Percentiles rank a stretch among this genome's conserved stretches.
phyloP scores from a whole-genome alignment of 495 filamentous ascomycete species.

The Penicillium crystallinum region DNA sequence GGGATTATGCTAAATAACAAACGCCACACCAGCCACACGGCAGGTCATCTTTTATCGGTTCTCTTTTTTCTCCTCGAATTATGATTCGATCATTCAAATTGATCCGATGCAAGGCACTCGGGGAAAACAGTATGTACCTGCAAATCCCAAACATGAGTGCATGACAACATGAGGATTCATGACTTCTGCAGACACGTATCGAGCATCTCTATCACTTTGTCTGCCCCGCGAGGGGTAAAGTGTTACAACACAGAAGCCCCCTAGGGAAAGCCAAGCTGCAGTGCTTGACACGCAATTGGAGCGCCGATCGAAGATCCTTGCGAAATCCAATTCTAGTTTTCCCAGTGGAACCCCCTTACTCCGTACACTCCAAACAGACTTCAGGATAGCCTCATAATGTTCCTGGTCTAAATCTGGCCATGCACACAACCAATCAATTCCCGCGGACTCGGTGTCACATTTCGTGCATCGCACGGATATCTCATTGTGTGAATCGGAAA shows the following conservation, averaged over 20 bases:
- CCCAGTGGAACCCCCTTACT: constrained; percentile 2
- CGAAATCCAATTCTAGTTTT: background rate
- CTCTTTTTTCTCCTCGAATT: background rate
- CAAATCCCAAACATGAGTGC: background rate
- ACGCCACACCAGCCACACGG: constrained; percentile 7
- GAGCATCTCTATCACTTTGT: background rate
- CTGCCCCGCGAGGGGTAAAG: background rate
- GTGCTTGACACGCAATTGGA: background rate
- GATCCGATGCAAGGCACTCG: background rate
- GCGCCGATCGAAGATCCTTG: constrained; percentile 6
- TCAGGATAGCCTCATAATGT: constrained; percentile 3
- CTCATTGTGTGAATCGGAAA: background rate
- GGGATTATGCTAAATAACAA: background rate
- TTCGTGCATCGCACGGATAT: background rate
- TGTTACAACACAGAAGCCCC: background rate
- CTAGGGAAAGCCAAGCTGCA: background rate
- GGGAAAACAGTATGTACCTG: constrained; percentile 1
- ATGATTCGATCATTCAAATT: background rate
- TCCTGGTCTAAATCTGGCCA: background rate
- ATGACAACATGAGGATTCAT: too few relatives aligned
- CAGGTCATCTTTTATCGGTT: background rate
- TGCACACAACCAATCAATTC: background rate
- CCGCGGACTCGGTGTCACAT: background rate
- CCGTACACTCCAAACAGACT: too few relatives aligned
- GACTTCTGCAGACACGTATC: background rate